Base-by-base conservation (phyloP, 2,329 filamentous ascomycete species). In the Magnaporthiopsis incrustans region DNA sequence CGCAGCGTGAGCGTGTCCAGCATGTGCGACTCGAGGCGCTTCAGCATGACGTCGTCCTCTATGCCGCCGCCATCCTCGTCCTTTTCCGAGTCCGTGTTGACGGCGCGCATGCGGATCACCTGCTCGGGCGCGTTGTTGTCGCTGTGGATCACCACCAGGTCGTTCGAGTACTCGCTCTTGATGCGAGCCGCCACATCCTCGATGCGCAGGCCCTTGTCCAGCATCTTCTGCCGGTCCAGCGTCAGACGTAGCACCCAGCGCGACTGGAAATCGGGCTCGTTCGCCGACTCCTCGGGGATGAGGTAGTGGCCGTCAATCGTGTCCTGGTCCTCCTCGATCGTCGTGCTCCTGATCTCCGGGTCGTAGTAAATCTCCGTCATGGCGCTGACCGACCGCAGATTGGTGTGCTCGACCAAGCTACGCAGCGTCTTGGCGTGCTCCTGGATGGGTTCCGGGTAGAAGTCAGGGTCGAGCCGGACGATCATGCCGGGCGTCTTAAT, bases 401-500 rank as follows among this genome's bases (percentile, higher is more conserved):
- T 97, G 22, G 96, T 98, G 75, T 97, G 93, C 77, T 99, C 95
- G 33, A 99, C 92, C 69, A 87, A 83, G 74, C 90, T 96, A 75
- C 95, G 92, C 68, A 99, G 82, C 61, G 83, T 82, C 81, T 96
- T 98, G 62, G 92, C 93, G 64, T 87, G 83, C 63, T 96, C 90
- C 74, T 96, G 91, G 65, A 85, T 86, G 56, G 82, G 66, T 4
- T 64, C 63, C 57, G n/a, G 64, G 35, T 65, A 84, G 66, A 85
- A 80, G 12, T 81, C 76, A 32, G 84, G 82, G 62, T 89, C 82
- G 70, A 97, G 85, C 73, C 92, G 96, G 50, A 99, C 92, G 66
- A 90, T 89, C 94, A 99, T 98, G 62, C 92, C 93, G 2, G 95
- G 95, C 0, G 95, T 99, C 83, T 98, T 99, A 81, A 99, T 97